Percentiles rank a stretch among this genome's conserved stretches.
Conservation (phyloP, 495 filamentous ascomycete genomes). For the Penicillium atrosanguineum region DNA sequence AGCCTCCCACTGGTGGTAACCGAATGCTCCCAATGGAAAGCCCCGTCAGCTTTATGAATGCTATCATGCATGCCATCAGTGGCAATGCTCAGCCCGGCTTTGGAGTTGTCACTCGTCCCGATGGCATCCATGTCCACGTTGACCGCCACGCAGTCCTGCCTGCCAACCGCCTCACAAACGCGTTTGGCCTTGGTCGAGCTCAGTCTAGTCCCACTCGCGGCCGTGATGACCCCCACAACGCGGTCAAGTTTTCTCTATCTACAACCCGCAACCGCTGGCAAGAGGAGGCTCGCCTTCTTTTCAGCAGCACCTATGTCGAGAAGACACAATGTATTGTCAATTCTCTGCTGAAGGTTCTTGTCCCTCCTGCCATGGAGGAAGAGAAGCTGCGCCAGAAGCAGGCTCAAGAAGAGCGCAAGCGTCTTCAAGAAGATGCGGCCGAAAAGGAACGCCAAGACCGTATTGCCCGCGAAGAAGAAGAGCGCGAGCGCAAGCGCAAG, state of each 20-base stretch:
- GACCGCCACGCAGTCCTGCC: constrained; percentile 49
- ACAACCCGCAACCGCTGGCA: constrained; percentile 77
- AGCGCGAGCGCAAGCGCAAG: constrained; percentile 58
- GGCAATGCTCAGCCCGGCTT: constrained; percentile 49
- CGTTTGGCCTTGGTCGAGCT: constrained; percentile 52
- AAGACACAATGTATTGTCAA: constrained; percentile 69
- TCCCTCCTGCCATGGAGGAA: constrained; percentile 79
- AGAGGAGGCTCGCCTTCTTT: constrained; percentile 86
- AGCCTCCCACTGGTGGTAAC: constrained; percentile 43
- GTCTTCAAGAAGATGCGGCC: constrained; percentile 43
- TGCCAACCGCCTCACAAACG: constrained; percentile 51
- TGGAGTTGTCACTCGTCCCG: constrained; percentile 55
- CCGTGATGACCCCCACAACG: constrained; percentile 59
- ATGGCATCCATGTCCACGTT: constrained; percentile 58
- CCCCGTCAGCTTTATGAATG: constrained; percentile 61
- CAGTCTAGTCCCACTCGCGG: constrained; percentile 42
- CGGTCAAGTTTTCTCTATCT: constrained; percentile 68
- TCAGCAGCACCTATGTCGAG: constrained; percentile 63
- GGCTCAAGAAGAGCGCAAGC: constrained; percentile 47
- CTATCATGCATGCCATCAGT: constrained; percentile 57
- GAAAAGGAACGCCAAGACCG: constrained; percentile 52
- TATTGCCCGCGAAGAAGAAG: constrained; percentile 57
- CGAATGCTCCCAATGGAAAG: constrained; percentile 54
- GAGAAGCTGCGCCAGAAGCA: constrained; percentile 61
- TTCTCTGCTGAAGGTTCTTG: constrained; percentile 68